Conservation (phyloP, 2,329 filamentous ascomycete species). For the Byssothecium circinans region DNA sequence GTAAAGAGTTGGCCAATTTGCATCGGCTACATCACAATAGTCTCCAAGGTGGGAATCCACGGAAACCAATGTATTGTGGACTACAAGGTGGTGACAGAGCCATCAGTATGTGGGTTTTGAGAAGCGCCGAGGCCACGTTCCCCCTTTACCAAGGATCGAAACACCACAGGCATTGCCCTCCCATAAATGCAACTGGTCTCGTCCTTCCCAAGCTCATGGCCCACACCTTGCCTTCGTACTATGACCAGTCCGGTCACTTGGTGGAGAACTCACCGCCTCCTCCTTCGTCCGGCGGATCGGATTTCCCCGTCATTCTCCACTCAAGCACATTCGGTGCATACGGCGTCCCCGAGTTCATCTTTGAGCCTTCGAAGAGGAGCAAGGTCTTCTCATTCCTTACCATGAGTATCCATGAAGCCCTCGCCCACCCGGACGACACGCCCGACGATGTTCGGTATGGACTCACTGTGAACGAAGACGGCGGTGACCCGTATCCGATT, state of each 20-base stretch:
- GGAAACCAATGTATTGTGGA: not conserved
- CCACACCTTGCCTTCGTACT: constrained; percentile 25
- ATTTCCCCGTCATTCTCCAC: constrained; percentile 6
- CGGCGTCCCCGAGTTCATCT: constrained; percentile 19
- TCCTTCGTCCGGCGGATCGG: not conserved
- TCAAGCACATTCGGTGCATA: constrained; percentile 21
- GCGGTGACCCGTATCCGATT: not conserved
- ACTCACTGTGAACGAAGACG: not conserved
- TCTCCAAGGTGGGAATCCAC: not conserved
- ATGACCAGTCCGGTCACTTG: constrained; percentile 19
- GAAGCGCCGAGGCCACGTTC: not conserved
- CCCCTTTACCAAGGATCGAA: not conserved
- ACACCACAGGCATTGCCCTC: not conserved
- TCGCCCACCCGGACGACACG: not conserved
- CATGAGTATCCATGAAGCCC: constrained; percentile 6
- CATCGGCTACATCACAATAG: not conserved
- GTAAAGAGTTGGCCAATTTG: not conserved
- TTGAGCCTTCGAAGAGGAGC: constrained; percentile 14
- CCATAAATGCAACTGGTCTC: not conserved
- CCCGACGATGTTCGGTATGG: not conserved
- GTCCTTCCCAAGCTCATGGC: constrained; percentile 6
- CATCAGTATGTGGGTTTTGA: not conserved
- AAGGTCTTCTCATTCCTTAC: constrained; percentile 20
- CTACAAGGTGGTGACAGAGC: too few relatives aligned
- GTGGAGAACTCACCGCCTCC: constrained; percentile 14